Conservation (phyloP, 1,284 basidiomycete species). For the Pseudozyma flocculosa region DNA sequence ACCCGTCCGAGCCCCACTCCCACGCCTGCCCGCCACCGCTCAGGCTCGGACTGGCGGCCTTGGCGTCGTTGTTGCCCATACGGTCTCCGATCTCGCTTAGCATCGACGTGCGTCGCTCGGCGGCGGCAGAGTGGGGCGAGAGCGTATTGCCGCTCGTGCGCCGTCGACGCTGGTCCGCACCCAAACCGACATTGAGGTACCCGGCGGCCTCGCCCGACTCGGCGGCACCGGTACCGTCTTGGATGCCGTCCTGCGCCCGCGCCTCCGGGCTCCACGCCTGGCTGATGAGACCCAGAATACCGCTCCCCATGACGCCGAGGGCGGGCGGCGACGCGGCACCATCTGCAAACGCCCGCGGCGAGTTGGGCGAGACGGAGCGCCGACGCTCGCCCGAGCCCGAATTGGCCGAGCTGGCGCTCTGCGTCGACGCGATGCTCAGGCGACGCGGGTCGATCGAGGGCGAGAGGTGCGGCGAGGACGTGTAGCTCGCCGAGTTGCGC, state of each 20-base stretch:
- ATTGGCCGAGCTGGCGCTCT: neutral
- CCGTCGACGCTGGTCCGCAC: no score
- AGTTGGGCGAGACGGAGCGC: neutral
- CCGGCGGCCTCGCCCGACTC: no score
- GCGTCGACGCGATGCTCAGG: neutral
- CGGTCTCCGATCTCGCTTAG: neutral
- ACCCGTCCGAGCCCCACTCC: neutral
- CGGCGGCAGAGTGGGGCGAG: neutral
- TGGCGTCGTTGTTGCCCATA: neutral
- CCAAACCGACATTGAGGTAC: no score
- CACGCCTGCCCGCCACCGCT: neutral
- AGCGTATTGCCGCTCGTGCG: neutral
- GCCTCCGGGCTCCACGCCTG: neutral
- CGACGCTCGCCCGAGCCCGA: neutral
- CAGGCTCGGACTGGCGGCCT: slow-evolving; percentile 1
- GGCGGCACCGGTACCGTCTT: no score
- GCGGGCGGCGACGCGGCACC: neutral
- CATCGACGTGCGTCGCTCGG: neutral
- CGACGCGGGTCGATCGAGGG: neutral
- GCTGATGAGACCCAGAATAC: neutral
- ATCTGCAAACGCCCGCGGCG: neutral
- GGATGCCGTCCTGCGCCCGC: neutral
- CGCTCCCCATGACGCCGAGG: neutral
- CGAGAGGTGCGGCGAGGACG: neutral
- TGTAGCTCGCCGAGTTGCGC: neutral